Evolutionary conservation across 1,284 basidiomycete genomes (phyloP).

Genomic region (Trichosporon sp.): DNA sequence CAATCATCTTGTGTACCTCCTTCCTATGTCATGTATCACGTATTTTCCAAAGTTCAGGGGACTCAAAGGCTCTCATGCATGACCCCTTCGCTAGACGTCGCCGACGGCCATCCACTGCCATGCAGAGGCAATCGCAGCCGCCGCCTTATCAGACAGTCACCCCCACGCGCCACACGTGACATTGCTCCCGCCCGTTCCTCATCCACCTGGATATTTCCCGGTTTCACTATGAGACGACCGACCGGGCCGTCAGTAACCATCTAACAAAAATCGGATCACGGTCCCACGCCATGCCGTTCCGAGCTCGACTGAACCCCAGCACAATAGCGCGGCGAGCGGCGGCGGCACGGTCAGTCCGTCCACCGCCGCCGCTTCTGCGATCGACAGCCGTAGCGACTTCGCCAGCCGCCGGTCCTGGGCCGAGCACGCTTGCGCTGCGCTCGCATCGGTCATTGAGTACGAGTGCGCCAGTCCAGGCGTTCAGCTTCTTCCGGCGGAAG

Average conservation of each 20-base stretch:
- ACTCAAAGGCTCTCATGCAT: too few species aligned
- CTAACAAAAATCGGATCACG: neutral
- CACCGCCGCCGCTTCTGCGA: neutral
- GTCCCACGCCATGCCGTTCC: constrained; percentile 21
- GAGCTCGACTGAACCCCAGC: constrained; percentile 24
- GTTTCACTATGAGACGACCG: neutral
- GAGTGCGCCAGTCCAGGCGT: neutral
- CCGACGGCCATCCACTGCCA: too few species aligned
- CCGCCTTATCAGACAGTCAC: neutral
- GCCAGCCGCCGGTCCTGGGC: neutral
- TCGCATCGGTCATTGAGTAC: neutral
- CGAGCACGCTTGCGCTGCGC: neutral
- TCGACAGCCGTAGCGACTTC: neutral
- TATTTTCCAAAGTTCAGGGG: too few species aligned
- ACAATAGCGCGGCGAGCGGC: constrained; percentile 14
- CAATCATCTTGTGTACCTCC: too few species aligned
- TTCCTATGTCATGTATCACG: neutral
- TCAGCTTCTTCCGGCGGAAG: neutral
- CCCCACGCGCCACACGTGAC: neutral
- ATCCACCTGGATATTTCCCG: neutral
- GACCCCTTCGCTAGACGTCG: too few species aligned
- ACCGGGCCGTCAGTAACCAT: neutral
- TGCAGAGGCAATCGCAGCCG: neutral
- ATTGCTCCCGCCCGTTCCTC: neutral
- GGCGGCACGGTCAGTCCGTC: neutral